Conservation (phyloP, 2,329 filamentous ascomycete species). For the Anthostomella pinea region DNA sequence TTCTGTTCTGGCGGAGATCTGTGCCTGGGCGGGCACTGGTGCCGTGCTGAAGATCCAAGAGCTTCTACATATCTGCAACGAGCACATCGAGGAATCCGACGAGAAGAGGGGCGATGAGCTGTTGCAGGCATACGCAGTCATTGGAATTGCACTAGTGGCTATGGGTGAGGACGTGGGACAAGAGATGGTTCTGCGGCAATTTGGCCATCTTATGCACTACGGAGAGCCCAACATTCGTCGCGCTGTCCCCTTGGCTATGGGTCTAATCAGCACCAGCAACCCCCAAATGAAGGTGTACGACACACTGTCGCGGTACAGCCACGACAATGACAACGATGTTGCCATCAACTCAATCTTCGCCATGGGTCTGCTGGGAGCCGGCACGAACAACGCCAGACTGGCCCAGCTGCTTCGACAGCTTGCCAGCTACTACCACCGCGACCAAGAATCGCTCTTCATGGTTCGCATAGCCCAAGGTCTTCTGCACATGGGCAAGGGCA, state of each 20-base stretch:
- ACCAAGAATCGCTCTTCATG: constrained; percentile 97
- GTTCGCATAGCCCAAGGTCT: constrained; percentile 97
- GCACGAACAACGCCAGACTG: constrained; percentile 95
- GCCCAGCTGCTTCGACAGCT: constrained; percentile 92
- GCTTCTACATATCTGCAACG: constrained; percentile 95
- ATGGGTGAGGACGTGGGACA: constrained; percentile 99
- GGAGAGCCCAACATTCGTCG: constrained; percentile 96
- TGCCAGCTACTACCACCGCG: constrained; percentile 96
- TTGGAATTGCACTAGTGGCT: constrained; percentile 88
- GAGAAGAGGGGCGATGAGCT: constrained; percentile 95
- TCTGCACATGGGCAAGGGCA: constrained; percentile 98
- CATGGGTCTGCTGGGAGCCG: constrained; percentile 94
- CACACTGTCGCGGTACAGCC: constrained; percentile 92
- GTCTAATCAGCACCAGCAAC: constrained; percentile 93
- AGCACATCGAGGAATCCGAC: constrained; percentile 90
- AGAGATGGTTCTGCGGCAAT: constrained; percentile 97
- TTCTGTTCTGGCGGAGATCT: constrained; percentile 89
- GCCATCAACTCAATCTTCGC: constrained; percentile 98
- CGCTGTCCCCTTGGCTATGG: constrained; percentile 94
- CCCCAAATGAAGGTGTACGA: constrained; percentile 99
- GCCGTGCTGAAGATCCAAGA: constrained; percentile 97
- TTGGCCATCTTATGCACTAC: constrained; percentile 98
- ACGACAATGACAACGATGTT: constrained; percentile 98
- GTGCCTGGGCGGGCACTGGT: constrained; percentile 96
- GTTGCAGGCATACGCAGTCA: constrained; percentile 90